Base-by-base conservation (phyloP, 495 filamentous ascomycete species). In the Lepraria neglecta region DNA sequence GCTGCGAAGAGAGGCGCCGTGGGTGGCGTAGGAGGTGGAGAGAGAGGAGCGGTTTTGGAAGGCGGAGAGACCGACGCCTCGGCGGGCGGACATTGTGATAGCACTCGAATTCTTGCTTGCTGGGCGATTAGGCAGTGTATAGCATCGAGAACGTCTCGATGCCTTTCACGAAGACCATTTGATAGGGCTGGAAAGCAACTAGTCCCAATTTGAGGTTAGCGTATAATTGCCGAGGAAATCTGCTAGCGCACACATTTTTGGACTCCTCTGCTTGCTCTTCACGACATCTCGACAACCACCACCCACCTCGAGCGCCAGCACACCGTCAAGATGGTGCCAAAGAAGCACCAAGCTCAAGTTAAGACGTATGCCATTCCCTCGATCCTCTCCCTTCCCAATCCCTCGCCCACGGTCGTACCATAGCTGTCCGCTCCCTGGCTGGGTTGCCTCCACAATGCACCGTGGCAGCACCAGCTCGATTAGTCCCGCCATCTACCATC, bases 21-120 rank as follows among this genome's bases (percentile, higher is more conserved):
- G 95, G 59, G 80, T 84, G 31, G 92, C 90, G 74, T 91, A 98
- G 64, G 89, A 90, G 21, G 88, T 84, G 27, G 85, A 87, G 31
- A 89, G 84, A 64, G 95, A 83, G 44, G 82, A 85, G 58, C 85
- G 87, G 66, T 92, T 88, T 66, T 89, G 86, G 68, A 98, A 94
- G 73, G 95, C 91, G 30, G 88, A 89, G 55, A 98, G 87, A 67
- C 94, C 94, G 63, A 95, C 90, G 61, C 89, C 89, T 72, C 79
- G 76, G 56, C 79, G 78, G 47, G 71, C 65, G 6, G 79, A 73
- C 79, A 82, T 82, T 31, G 42, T 67, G 61, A 21, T 15, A 6
- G 40, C 15, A 27, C 24, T 42, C 3, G 27, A 24, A 24, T 24
- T 1, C 24, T 24, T 24, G 24, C 24, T 24, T 24, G 24, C 24